These are phyloP conservation scores for Exophiala phaeomuriformis DNA, from an alignment of 2,329 filamentous ascomycete species.

Conservation along the genomic window DNA sequence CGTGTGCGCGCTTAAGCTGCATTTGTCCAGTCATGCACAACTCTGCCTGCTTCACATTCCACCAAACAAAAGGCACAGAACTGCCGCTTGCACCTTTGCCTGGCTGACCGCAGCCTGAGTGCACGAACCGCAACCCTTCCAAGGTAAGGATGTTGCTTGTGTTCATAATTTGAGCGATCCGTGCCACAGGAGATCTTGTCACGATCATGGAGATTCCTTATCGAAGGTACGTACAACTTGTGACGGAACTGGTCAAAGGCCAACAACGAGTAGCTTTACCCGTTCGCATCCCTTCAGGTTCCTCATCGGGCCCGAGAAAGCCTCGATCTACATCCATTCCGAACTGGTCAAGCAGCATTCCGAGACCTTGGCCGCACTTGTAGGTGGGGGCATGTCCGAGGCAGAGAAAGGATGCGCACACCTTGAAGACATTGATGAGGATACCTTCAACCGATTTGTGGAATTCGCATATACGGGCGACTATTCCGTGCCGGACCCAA, in stretches of 20 bases:
- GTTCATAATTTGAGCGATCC: too few species aligned
- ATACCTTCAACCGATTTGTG: conserved; percentile 24
- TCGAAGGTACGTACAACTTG: conserved; percentile 2
- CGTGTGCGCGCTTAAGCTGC: neutral
- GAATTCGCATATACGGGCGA: conserved; percentile 25
- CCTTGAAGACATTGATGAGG: conserved; percentile 21
- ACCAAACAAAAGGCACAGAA: neutral
- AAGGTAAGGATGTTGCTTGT: too few species aligned
- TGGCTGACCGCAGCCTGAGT: neutral
- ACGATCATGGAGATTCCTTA: conserved; percentile 8
- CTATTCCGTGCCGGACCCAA: conserved; percentile 14
- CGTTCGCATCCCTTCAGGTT: conserved; percentile 23
- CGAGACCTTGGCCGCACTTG: conserved; percentile 13
- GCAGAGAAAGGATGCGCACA: conserved; percentile 10
- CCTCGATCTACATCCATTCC: conserved; percentile 21
- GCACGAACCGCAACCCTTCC: too few species aligned
- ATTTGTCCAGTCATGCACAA: neutral
- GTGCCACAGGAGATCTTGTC: neutral
- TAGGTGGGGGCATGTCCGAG: conserved; percentile 21
- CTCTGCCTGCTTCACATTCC: neutral
- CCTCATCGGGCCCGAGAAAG: conserved; percentile 14
- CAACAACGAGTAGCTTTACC: conserved; percentile 15
- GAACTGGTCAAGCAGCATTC: conserved; percentile 21
- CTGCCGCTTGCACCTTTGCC: neutral
- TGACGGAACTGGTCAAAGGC: neutral